These are phyloP conservation scores for Capsicum pubescens DNA, from an alignment of 257 asterid species.

Conservation along the genomic window DNA sequence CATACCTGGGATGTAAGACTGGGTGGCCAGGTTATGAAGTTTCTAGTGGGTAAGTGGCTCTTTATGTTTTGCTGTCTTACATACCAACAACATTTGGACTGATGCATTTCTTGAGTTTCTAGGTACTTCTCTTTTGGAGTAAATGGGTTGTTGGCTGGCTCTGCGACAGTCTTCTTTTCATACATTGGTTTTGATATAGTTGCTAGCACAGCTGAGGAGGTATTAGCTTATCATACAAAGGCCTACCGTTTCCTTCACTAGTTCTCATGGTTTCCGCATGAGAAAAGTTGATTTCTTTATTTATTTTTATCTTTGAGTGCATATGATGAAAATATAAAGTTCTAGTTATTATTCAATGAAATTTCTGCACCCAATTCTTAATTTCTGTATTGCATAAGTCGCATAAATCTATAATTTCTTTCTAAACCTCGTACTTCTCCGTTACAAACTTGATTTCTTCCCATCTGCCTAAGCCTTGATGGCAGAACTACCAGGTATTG, in stretches of 20 bases:
- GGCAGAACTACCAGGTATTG: background rate
- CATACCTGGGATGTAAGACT: constrained; percentile 45
- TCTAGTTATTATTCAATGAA: background rate
- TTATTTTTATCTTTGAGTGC: background rate
- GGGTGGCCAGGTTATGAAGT: constrained; percentile 49
- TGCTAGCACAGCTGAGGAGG: constrained; percentile 55
- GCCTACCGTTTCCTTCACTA: constrained; percentile 12
- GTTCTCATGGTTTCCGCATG: background rate
- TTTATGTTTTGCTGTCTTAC: constrained; percentile 3
- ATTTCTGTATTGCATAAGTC: background rate
- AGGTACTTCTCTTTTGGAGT: constrained; percentile 48
- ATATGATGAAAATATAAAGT: constrained; percentile 13
- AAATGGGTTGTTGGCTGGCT: constrained; percentile 48
- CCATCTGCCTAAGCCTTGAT: constrained; percentile 2
- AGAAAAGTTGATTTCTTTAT: constrained; percentile 8
- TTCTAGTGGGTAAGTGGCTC: constrained; percentile 34
- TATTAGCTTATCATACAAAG: constrained; percentile 13
- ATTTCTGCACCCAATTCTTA: background rate
- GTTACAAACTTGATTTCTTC: background rate
- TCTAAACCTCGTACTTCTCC: background rate
- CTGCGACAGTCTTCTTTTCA: constrained; percentile 51
- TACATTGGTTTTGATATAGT: constrained; percentile 50
- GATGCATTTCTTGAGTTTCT: constrained; percentile 30
- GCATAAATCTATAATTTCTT: background rate
- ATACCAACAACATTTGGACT: constrained; percentile 5